These are phyloP conservation scores for Arthroderma sp. DNA, from an alignment of 2,329 filamentous ascomycete genomes.

Conservation along the genomic window DNA sequence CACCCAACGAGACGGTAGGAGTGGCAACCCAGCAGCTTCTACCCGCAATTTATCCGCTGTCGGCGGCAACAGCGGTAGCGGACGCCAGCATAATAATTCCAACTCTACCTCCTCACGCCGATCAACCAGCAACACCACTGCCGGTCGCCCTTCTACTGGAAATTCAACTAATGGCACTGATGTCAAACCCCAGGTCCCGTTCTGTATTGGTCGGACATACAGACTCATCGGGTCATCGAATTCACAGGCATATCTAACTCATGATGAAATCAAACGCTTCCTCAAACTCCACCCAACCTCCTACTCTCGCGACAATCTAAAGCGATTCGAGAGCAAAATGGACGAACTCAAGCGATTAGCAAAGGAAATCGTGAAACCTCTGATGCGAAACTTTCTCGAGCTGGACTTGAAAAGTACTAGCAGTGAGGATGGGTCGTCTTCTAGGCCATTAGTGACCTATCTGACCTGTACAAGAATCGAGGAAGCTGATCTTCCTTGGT, in stretches of 20 bases:
- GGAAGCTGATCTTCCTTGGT: slow-evolving; percentile 53
- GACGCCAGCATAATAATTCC: slow-evolving; percentile 5
- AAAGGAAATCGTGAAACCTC: slow-evolving; percentile 65
- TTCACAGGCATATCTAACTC: slow-evolving; percentile 55
- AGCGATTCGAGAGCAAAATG: slow-evolving; percentile 71
- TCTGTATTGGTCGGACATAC: slow-evolving; percentile 55
- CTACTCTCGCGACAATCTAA: slow-evolving; percentile 76
- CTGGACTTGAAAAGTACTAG: slow-evolving; percentile 49
- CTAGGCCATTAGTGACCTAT: slow-evolving; percentile 40
- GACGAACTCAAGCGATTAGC: slow-evolving; percentile 82
- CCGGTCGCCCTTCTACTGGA: slow-evolving; percentile 11
- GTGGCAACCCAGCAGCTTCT: neutral
- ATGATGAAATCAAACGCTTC: slow-evolving; percentile 84
- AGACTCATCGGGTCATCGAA: slow-evolving; percentile 57
- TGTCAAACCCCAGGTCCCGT: slow-evolving; percentile 23
- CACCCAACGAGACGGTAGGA: slow-evolving; percentile 12
- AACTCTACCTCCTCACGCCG: slow-evolving; percentile 8
- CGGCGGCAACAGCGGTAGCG: slow-evolving; percentile 12
- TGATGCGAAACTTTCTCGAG: slow-evolving; percentile 77
- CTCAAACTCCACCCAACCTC: slow-evolving; percentile 59
- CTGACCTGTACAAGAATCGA: slow-evolving; percentile 54
- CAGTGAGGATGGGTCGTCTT: slow-evolving; percentile 20
- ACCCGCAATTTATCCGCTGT: slow-evolving; percentile 10
- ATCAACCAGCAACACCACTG: slow-evolving; percentile 7
- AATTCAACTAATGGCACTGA: slow-evolving; percentile 9